Conservation (phyloP, 495 filamentous ascomycete species). For the Neurospora sp. region DNA sequence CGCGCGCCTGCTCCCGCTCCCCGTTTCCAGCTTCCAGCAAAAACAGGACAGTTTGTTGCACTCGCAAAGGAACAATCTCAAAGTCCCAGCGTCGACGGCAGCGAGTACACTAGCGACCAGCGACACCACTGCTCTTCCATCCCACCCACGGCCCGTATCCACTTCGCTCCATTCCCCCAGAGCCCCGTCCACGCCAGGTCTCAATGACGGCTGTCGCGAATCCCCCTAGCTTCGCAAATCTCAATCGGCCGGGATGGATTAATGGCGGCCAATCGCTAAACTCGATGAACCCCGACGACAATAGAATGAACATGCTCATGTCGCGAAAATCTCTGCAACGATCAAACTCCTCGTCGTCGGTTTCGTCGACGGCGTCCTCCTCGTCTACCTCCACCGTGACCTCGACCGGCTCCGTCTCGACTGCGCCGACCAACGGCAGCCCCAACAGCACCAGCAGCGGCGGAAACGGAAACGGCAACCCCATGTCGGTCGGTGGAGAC, state of each 20-base stretch:
- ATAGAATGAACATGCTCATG: constrained; percentile 64
- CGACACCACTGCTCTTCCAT: not conserved
- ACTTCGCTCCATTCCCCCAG: constrained; percentile 16
- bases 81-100: not conserved
- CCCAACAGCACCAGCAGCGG: constrained; percentile 24
- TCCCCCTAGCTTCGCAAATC: constrained; percentile 75
- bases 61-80: not conserved
- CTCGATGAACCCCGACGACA: constrained; percentile 78
- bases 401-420: constrained; percentile 15
- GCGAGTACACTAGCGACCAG: not conserved
- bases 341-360: constrained; percentile 79
- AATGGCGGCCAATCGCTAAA: constrained; percentile 67
- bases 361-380: constrained; percentile 57
- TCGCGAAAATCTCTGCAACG: constrained; percentile 76
- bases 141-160: constrained; percentile 27
- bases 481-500: constrained; percentile 33
- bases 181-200: constrained; percentile 12
- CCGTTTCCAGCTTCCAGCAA: not conserved
- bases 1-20: not conserved
- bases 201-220: constrained; percentile 95
- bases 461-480: constrained; percentile 9
- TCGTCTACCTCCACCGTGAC: constrained; percentile 51
- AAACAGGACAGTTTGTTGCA: not conserved
- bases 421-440: constrained; percentile 13
- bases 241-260: constrained; percentile 56